Percentiles rank a stretch among this genome's conserved stretches.
Evolutionary conservation across 225 moss, liverwort and hornwort genomes (phyloP).

Genomic region (Sphagnum contortum): DNA sequence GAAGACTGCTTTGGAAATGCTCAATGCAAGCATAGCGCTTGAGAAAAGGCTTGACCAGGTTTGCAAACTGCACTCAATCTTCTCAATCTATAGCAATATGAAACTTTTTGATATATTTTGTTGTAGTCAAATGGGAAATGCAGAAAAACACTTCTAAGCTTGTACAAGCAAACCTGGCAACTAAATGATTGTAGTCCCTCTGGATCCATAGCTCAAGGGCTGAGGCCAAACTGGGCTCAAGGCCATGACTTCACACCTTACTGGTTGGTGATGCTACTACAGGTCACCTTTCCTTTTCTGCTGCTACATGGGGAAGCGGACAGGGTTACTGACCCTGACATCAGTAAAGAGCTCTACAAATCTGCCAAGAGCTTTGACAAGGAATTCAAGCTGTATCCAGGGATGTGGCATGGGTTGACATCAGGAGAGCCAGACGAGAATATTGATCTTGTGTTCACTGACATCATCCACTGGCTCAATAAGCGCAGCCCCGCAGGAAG

Average conservation of each 20-base stretch:
- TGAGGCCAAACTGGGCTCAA: too few species aligned
- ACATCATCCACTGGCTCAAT: conserved; percentile 67
- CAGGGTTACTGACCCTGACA: conserved; percentile 55
- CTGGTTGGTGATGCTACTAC: conserved; percentile 1
- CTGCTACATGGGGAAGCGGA: conserved; percentile 63
- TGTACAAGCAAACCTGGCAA: too few species aligned
- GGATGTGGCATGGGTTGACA: conserved; percentile 82
- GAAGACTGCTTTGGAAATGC: conserved; percentile 63
- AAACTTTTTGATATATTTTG: too few species aligned
- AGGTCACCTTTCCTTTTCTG: conserved; percentile 63
- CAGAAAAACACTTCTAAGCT: neutral
- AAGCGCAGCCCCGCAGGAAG: conserved; percentile 26
- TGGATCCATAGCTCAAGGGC: too few species aligned
- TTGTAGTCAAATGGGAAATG: conserved; percentile 7
- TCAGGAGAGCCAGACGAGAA: conserved; percentile 63
- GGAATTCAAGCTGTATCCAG: conserved; percentile 59
- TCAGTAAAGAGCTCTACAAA: conserved; percentile 46
- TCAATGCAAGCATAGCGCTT: conserved; percentile 34
- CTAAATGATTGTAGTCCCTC: too few species aligned
- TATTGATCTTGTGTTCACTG: conserved; percentile 56
- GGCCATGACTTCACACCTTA: neutral
- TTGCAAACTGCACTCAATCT: too few species aligned
- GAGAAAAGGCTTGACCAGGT: conserved; percentile 55
- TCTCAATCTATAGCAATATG: too few species aligned
- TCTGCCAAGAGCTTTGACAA: conserved; percentile 60